Evolutionary conservation across 257 asterid species (phyloP), one percentile per base, ranked within the genome.

Genomic region (Solanum arcanum): DNA sequence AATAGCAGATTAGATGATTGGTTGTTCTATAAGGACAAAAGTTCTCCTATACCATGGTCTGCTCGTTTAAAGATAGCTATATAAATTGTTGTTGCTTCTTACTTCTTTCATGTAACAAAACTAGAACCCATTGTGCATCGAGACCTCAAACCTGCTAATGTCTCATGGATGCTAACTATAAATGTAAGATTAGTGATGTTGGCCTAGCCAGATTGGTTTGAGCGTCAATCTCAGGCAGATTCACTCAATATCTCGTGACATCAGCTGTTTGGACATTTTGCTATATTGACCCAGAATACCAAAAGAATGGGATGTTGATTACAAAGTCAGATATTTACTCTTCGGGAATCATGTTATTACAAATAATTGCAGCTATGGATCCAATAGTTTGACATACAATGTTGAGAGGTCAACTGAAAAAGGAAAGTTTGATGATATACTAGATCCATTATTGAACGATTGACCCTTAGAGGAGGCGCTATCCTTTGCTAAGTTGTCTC

Each of bases 241-340:
- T 90, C 29, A 95, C 96, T 46, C 95, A 97, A 88, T 93, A 89
- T 86, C 94, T 90, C 90, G 90, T 94, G 96, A 97, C 99, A 23
- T 94, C 98, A 84, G 98, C 99, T 56, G 99, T 96, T 35, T 98
- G 98, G 86, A 97, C 99, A n/a, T 94, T 97, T 83, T 97, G 98
- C 89, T 95, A 97, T 93, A 97, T 97, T 16, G 99, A 97, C 74
- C 99, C 99, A 1, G 98, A 97, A 94, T 95, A 97, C 86, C 99
- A 97, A 83, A 96, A 95, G 78, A 92, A 98, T 2, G 99, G 99
- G 70, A 93, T 93, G 96, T 85, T 97, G 56, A 95, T 98, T 44
- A 92, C 95, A 42, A 95, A 95, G 89, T 97, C 99, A 3, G 99
- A 95, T 66, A 87, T 94, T 70, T 97, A 95, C 86, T 97, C 99